Evolutionary conservation across 768 basidiomycete species (phyloP).

Genomic region (Kwoniella sp.): DNA sequence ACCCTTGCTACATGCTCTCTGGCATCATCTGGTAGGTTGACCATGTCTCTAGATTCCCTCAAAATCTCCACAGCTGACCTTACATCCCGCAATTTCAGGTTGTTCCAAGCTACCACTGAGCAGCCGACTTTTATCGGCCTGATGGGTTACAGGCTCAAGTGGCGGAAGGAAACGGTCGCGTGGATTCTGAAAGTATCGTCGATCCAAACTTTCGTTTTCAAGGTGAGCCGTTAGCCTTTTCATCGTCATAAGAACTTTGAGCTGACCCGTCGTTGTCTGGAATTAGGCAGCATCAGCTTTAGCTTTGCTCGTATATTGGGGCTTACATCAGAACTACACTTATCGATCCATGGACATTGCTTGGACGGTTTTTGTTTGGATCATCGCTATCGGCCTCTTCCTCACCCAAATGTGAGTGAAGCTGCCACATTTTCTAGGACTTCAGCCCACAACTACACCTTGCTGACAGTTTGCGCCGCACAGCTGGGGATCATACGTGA

Average conservation of each 20-base stretch:
- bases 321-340: slow-evolving; percentile 26
- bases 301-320: slow-evolving; percentile 42
- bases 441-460: not conserved
- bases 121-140: slow-evolving; percentile 40
- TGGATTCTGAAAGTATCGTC: slow-evolving; percentile 32
- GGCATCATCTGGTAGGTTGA: slow-evolving; percentile 37
- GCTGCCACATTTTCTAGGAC: too few relatives aligned
- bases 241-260: not conserved
- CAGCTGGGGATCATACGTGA: slow-evolving; percentile 43
- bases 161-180: slow-evolving; percentile 19
- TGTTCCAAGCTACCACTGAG: slow-evolving; percentile 47
- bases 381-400: slow-evolving; percentile 37
- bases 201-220: slow-evolving; percentile 36
- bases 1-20: slow-evolving; percentile 26
- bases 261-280: not conserved
- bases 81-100: too few relatives aligned
- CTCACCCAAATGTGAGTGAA: slow-evolving; percentile 40
- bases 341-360: slow-evolving; percentile 33
- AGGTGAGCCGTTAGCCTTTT: slow-evolving; percentile 20
- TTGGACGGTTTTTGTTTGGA: slow-evolving; percentile 31
- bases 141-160: slow-evolving; percentile 37
- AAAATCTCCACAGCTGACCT: too few relatives aligned
- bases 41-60: too few relatives aligned
- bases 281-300: slow-evolving; percentile 31
- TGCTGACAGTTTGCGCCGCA: not conserved